Evolutionary conservation across 208 protist species (phyloP), one percentile per base, ranked within the genome.

Genomic region (Leptomonas pyrrhocoris): DNA sequence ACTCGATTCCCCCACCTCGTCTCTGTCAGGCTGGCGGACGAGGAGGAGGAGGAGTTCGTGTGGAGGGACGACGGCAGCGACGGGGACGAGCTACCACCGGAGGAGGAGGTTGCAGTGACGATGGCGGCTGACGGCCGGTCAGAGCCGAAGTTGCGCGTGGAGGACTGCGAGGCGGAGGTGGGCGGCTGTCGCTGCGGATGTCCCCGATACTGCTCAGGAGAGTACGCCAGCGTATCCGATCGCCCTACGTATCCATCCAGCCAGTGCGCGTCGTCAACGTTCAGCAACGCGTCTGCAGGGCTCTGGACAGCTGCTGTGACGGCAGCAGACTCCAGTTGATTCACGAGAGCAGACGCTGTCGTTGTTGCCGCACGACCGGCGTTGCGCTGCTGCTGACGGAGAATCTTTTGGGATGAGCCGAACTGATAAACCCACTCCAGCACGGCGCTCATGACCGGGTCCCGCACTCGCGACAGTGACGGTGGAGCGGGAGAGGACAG

Each of bases 391-490:
- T 53, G 48, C 23, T 6, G 48, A 3, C 18, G 4, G 7, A 53
- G n/a, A 3, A 1, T 28, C 27, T 68, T 36, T 19, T 66, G 63
- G 15, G 45, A 31, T 19, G 73, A 68, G 28, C 78, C 67, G 56
- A 83, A 91, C 42, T 85, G 79, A 31, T 80, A 72, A 31, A 94
- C 75, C 86, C 86, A 92, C 63, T 94, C 84, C 54, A 94, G 79
- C 15, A 94, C 89, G 56, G 90, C 90, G 7, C 67, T 45, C 43
- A 88, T 94, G 36, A 92, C 81, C 2, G 86, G 80, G 66, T 94
- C 89, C 12, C 83, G 79, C 58, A 89, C 70, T 6, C 31, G 67
- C 15, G 65, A 51, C n/a, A 53, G 45, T 27, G 43, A 18, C 19
- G 56, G n/a, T n/a, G 38, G 30, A 7, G 56, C 38, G 43, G 16